These are phyloP conservation scores for Huiozyma sinensis DNA, from an alignment of 805 yeast genomes.

Conservation along the genomic window DNA sequence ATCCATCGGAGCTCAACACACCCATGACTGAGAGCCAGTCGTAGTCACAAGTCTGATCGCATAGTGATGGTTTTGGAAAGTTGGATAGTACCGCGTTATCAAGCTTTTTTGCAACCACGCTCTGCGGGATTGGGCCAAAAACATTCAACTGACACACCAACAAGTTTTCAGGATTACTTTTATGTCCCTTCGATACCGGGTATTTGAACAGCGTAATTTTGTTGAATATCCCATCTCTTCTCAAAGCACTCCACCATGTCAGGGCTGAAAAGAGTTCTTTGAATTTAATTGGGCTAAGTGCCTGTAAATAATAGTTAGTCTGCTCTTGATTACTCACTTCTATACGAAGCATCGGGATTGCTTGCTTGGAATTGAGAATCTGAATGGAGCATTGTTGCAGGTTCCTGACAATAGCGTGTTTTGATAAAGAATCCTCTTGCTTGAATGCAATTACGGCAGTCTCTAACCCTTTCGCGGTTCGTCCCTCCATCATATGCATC, in stretches of 20 bases:
- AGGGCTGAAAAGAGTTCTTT: conserved; percentile 35
- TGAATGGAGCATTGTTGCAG: conserved; percentile 17
- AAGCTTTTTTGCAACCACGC: conserved; percentile 7
- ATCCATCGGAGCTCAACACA: conserved; percentile 52
- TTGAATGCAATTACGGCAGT: neutral
- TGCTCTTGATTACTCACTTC: conserved; percentile 3
- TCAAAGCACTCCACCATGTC: conserved; percentile 47
- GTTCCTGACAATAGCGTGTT: conserved; percentile 14
- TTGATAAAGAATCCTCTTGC: neutral
- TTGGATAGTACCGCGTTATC: neutral
- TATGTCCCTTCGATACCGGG: neutral
- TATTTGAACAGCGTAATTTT: conserved; percentile 28
- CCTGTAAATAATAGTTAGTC: conserved; percentile 9
- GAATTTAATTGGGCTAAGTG: conserved; percentile 23
- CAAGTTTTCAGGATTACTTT: conserved; percentile 19
- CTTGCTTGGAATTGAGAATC: conserved; percentile 6
- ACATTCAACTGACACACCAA: conserved; percentile 56
- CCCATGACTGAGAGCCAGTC: conserved; percentile 66
- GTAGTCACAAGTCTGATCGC: no score
- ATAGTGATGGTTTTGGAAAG: conserved; percentile 19
- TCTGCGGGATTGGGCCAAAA: conserved; percentile 42
- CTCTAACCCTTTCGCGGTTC: conserved; percentile 1
- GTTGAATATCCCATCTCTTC: conserved; percentile 41
- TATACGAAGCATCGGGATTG: conserved; percentile 12
- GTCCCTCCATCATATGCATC: conserved; percentile 9